Conservation (phyloP, 768 basidiomycete species). For the Harrya chromipes region DNA sequence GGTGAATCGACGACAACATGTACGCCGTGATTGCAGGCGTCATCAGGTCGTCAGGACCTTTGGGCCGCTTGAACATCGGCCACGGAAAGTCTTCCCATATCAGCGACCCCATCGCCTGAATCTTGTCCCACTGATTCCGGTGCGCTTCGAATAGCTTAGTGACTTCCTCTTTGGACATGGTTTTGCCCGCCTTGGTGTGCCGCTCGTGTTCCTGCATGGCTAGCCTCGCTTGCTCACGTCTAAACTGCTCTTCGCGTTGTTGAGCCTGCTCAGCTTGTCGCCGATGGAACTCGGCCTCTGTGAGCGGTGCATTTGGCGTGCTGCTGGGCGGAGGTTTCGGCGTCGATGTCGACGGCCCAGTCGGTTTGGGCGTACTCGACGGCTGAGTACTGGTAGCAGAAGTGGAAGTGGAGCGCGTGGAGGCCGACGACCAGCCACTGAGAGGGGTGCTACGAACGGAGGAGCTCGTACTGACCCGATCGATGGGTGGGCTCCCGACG, state of each 20-base stretch:
- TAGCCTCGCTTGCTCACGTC: constrained; percentile 59
- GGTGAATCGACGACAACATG: constrained; percentile 54
- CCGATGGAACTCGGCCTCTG: constrained; percentile 59
- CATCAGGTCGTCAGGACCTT: constrained; percentile 59
- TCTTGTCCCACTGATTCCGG: constrained; percentile 57
- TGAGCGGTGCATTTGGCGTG: constrained; percentile 20
- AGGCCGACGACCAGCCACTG: constrained; percentile 28
- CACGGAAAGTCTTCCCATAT: constrained; percentile 72
- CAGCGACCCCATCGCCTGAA: constrained; percentile 40
- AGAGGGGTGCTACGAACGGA: constrained; percentile 28
- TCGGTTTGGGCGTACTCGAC: constrained; percentile 25
- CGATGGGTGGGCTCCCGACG: constrained; percentile 30
- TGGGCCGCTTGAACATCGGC: constrained; percentile 63
- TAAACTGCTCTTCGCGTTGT: constrained; percentile 67
- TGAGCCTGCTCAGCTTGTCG: constrained; percentile 62
- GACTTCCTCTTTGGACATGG: constrained; percentile 56
- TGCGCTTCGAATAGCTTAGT: constrained; percentile 55
- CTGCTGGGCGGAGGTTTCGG: constrained; percentile 14
- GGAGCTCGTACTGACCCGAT: constrained; percentile 29
- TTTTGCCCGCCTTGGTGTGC: constrained; percentile 39
- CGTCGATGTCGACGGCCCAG: constrained; percentile 21
- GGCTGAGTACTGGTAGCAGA: constrained; percentile 26
- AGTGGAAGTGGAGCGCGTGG: constrained; percentile 26
- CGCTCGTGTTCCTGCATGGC: constrained; percentile 51
- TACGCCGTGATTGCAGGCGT: constrained; percentile 55